Evolutionary conservation across 306 rosid species (phyloP), one percentile per base, ranked within the genome.

Genomic region (Alnus rubra): DNA sequence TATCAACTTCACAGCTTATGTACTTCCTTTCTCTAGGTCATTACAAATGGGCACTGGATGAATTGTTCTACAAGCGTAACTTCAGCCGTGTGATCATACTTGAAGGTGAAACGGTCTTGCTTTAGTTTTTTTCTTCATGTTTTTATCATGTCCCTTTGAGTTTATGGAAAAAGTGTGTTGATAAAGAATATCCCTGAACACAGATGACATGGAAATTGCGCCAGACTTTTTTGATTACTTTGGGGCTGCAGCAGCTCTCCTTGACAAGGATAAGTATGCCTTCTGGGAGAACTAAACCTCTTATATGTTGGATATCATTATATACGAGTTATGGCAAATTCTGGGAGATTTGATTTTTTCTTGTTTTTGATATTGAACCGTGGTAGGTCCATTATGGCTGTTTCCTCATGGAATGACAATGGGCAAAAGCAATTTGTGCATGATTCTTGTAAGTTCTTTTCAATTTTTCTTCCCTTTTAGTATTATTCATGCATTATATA

Each of bases 151-250:
- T 18, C 35, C 6, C 6, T 14, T 7, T 0, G 18, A 39, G 49
- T 55, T 45, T 53, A 2, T 75, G 60, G 73, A 82, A 49, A 64
- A 53, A 75, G 53, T 60, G 53, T 59, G 55, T 72, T 89, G 67
- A 86, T 54, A 4, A 47, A 42, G 35, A 52, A 76, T 54, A 75
- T 76, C 71, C 76, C 84, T 71, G 74, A 82, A 71, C 78, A 73
- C 91, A 95, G 98, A 92, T 87, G 98, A 95, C 83, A 92, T 95
- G 98, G 98, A 92, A 87, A 95, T 95, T 81, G 97, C 98, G 65
- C 96, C 98, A 16, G 98, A 95, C 89, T 95, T 95, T 85, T 94
- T 94, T 73, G 88, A 88, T 84, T 95, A 92, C 87, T 95, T 95
- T 86, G 98, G 88, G 88, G 97, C 98, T 75, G 79, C 93, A 30